Evolutionary conservation across 371 early-diverging fungal species (phyloP).

Genomic region (Chytridiales sp.): DNA sequence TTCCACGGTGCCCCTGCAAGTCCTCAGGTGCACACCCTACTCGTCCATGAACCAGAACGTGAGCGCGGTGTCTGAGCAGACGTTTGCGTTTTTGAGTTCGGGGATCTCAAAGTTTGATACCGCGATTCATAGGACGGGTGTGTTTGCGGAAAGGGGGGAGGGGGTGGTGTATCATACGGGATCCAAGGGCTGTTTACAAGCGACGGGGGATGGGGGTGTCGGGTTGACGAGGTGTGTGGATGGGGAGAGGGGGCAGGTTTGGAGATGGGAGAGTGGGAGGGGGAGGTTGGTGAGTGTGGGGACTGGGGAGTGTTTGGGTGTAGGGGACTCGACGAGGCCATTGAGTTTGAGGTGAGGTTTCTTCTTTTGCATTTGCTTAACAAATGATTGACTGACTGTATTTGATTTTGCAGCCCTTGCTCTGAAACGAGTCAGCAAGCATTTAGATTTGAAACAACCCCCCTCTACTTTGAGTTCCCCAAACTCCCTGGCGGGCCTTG

Average conservation of each 20-base stretch:
- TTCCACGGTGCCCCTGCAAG: too few relatives aligned
- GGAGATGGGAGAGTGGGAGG: background rate
- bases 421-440: too few relatives aligned
- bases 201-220: too few relatives aligned
- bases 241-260: background rate
- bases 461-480: conserved; percentile 19
- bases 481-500: conserved; percentile 7
- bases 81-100: too few relatives aligned
- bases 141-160: too few relatives aligned
- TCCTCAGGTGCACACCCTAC: too few relatives aligned
- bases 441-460: background rate
- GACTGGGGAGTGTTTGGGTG: background rate
- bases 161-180: too few relatives aligned
- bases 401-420: background rate
- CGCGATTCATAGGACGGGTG: too few relatives aligned
- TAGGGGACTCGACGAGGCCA: background rate
- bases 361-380: background rate
- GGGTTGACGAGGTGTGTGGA: background rate
- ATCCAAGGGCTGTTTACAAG: too few relatives aligned
- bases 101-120: too few relatives aligned
- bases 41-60: background rate
- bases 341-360: background rate
- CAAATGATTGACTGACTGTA: background rate
- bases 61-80: background rate
- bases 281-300: background rate